Conservation (phyloP, 768 basidiomycete genomes). For the Lentinus brumalis region DNA sequence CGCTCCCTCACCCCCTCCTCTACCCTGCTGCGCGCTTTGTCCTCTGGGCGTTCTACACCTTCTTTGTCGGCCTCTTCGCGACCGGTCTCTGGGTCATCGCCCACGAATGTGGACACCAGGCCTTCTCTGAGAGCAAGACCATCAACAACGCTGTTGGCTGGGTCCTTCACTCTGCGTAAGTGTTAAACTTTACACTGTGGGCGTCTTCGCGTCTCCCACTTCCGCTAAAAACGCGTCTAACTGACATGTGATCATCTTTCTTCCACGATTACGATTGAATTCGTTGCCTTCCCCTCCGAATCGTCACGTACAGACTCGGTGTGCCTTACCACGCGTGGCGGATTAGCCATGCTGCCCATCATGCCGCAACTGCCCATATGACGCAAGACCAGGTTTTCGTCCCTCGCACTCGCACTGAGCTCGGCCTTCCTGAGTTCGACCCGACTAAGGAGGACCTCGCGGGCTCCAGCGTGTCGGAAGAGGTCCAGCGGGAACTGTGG, state of each 20-base stretch:
- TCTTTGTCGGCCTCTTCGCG: constrained; percentile 80
- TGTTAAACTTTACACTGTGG: constrained; percentile 6
- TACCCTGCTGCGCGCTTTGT: constrained; percentile 64
- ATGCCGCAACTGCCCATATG: constrained; percentile 92
- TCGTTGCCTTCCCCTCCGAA: constrained; percentile 5
- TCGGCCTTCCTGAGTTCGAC: constrained; percentile 66
- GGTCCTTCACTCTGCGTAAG: constrained; percentile 87
- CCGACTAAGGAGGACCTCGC: constrained; percentile 63
- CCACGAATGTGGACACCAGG: constrained; percentile 96
- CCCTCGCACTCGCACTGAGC: constrained; percentile 80
- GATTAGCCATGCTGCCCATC: constrained; percentile 92
- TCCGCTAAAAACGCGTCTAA: not conserved
- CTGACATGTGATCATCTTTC: constrained; percentile 28
- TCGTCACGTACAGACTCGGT: constrained; percentile 58
- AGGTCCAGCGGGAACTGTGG: constrained; percentile 71
- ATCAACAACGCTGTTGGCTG: constrained; percentile 94
- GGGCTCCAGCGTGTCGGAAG: constrained; percentile 65
- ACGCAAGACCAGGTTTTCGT: constrained; percentile 96
- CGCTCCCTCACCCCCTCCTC: constrained; percentile 60
- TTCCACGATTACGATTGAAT: constrained; percentile 1
- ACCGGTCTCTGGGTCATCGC: constrained; percentile 96
- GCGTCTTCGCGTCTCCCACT: constrained; percentile 4
- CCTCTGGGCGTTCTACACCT: constrained; percentile 80
- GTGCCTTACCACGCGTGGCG: constrained; percentile 98
- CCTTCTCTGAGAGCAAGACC: constrained; percentile 88